Evolutionary conservation across 352 stramenopile species (phyloP), one percentile per base, ranked within the genome.

Genomic region (Phytophthora meadii): DNA sequence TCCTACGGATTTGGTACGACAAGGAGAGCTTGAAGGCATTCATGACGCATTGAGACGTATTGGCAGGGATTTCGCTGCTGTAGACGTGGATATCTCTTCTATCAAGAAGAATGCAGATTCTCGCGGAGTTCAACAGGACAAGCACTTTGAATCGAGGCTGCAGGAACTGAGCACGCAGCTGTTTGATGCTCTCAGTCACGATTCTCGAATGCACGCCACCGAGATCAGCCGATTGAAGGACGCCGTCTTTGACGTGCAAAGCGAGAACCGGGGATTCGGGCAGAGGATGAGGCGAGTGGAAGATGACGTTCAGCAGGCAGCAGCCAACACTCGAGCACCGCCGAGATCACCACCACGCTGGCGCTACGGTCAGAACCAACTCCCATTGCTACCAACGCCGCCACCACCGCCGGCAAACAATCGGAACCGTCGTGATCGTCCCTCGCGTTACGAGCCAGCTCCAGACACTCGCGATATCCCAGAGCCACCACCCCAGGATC

Each of bases 141-240:
- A 84, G 10, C 64, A 74, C 30, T 40, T 84, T 39, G 57, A 65
- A 19, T 10, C 45, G 15, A 67, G 68, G 17, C 28, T 88, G 1
- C 42, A 70, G 17, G 75, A 84, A 2, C 48, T 87, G 0, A 70
- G 68, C 14, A 65, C 61, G 3, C 64, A 85, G 46, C 2, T 90
- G 41, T 87, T 87, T 62, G 61, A 66, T 30, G 64, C 75, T 5
- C 54, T 90, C 2, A 45, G 61, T 15, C 70, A 76, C 36, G 77
- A 90, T 53, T 80, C 79, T 10, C 53, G 51, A 17, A 61, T 68
- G 44, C 79, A 90, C 60, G 55, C 61, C 12, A 65, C 57, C 10
- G 77, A 85, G 44, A 88, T 86, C 50, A 68, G 54, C n/a, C 74
- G 76, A 8, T 42, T 85, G 25, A 82, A 81, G n/a, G 80, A 87